These are phyloP conservation scores for Sordariomycetes sp. DNA, from an alignment of 2,329 filamentous ascomycete species.

Conservation along the genomic window DNA sequence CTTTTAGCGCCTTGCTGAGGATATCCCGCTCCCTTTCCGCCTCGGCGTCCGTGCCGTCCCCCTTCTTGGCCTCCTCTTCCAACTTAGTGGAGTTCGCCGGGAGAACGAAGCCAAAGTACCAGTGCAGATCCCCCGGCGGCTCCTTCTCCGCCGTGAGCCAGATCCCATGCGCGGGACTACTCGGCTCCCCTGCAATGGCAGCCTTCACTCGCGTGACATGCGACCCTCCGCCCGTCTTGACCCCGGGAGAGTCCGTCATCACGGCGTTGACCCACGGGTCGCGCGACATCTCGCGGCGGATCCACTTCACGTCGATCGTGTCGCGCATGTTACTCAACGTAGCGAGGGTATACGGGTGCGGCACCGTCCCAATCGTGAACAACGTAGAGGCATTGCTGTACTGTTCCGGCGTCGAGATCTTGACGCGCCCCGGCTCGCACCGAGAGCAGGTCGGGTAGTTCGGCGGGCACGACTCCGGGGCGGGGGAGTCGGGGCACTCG, in stretches of 20 bases:
- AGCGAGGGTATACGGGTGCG: conserved; percentile 78
- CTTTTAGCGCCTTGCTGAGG: conserved; percentile 37
- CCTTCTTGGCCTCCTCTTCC: background rate
- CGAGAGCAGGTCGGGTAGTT: conserved; percentile 62
- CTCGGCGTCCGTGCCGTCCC: conserved; percentile 14
- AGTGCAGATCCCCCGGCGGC: conserved; percentile 63
- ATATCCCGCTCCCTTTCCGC: conserved; percentile 44
- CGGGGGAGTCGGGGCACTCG: conserved; percentile 59
- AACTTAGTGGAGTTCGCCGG: conserved; percentile 32
- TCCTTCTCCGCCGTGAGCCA: conserved; percentile 66
- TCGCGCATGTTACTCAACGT: conserved; percentile 51
- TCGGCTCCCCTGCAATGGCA: conserved; percentile 57
- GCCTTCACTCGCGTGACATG: conserved; percentile 71
- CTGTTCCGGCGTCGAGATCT: conserved; percentile 49
- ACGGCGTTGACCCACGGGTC: conserved; percentile 67
- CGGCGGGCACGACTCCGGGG: conserved; percentile 71
- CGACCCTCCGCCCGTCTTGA: conserved; percentile 40
- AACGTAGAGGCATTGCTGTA: conserved; percentile 60
- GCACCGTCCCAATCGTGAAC: conserved; percentile 78
- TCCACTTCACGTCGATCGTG: conserved; percentile 47
- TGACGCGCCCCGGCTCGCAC: conserved; percentile 46
- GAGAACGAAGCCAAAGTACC: conserved; percentile 78
- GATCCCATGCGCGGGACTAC: conserved; percentile 45
- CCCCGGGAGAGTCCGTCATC: conserved; percentile 56
- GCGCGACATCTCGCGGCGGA: conserved; percentile 47